Evolutionary conservation across 768 basidiomycete genomes (phyloP).

Genomic region (Pleurotus salmoneostramineus): DNA sequence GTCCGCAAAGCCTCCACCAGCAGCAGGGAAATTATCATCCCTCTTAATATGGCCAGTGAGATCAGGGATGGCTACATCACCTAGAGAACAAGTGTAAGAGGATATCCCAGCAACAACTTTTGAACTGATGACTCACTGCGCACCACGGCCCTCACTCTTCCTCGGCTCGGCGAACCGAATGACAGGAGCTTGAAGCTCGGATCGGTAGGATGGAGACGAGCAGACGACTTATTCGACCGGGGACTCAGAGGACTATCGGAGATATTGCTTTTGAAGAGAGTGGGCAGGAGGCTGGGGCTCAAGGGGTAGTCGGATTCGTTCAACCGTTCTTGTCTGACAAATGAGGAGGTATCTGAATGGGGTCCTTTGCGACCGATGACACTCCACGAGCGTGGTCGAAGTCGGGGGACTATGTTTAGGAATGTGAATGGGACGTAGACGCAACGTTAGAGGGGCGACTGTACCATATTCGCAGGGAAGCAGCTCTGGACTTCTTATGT

Average conservation of each 20-base stretch:
- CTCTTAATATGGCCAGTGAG: conserved; percentile 26
- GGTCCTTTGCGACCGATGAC: conserved; percentile 32
- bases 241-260: conserved; percentile 13
- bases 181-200: conserved; percentile 4
- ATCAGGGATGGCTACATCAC: conserved; percentile 18
- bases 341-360: conserved; percentile 31
- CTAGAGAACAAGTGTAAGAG: conserved; percentile 1
- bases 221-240: not conserved
- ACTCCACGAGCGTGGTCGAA: conserved; percentile 30
- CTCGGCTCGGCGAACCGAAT: conserved; percentile 9
- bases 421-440: conserved; percentile 16
- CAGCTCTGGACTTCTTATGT: too few species aligned
- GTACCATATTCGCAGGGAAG: too few species aligned
- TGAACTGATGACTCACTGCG: not conserved
- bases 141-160: too few species aligned
- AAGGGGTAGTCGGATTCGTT: conserved; percentile 22
- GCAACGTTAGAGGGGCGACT: too few species aligned
- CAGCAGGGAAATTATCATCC: conserved; percentile 28
- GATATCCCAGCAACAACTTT: not conserved
- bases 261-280: conserved; percentile 20
- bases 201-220: conserved; percentile 4
- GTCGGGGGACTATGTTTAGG: conserved; percentile 16
- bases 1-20: conserved; percentile 41
- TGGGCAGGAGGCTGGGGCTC: conserved; percentile 33
- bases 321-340: conserved; percentile 20